phyloP scores from a whole-genome alignment of 1,139 yeast genomes.

The Meyerozyma guilliermondii region DNA sequence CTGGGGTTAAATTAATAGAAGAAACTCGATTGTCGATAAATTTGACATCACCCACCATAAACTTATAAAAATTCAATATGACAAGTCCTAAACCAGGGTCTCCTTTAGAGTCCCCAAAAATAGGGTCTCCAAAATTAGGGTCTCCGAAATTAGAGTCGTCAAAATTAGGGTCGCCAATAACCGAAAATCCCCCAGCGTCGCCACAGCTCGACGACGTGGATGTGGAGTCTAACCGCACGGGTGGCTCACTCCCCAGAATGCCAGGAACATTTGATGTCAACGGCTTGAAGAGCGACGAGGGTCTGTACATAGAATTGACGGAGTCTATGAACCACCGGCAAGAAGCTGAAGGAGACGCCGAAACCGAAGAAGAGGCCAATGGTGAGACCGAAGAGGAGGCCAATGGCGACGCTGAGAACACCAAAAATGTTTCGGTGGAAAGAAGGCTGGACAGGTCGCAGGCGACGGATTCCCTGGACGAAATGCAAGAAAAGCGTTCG shows the following conservation, averaged over 20 bases:
- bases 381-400: constrained; percentile 5
- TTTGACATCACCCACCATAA: not conserved
- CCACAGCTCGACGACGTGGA: not conserved
- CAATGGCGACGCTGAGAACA: not conserved
- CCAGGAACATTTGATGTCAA: constrained; percentile 59
- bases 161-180: not conserved
- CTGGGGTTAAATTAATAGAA: not conserved
- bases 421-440: not conserved
- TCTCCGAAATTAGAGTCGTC: not conserved
- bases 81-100: not conserved
- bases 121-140: not conserved
- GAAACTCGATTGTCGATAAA: not conserved
- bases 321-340: constrained; percentile 11
- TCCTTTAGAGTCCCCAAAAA: too few species aligned
- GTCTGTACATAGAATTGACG: constrained; percentile 18
- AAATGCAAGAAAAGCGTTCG: not conserved
- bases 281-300: constrained; percentile 32
- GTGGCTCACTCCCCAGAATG: constrained; percentile 38
- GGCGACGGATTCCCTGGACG: not conserved
- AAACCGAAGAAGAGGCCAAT: constrained; percentile 9
- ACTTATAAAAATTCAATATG: too few species aligned
- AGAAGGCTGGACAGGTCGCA: not conserved
- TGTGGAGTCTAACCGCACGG: constrained; percentile 1
- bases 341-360: constrained; percentile 1
- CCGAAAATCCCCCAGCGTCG: not conserved